These are phyloP conservation scores for Phialophora chinensis DNA, from an alignment of 2,329 filamentous ascomycete species.

Conservation along the genomic window DNA sequence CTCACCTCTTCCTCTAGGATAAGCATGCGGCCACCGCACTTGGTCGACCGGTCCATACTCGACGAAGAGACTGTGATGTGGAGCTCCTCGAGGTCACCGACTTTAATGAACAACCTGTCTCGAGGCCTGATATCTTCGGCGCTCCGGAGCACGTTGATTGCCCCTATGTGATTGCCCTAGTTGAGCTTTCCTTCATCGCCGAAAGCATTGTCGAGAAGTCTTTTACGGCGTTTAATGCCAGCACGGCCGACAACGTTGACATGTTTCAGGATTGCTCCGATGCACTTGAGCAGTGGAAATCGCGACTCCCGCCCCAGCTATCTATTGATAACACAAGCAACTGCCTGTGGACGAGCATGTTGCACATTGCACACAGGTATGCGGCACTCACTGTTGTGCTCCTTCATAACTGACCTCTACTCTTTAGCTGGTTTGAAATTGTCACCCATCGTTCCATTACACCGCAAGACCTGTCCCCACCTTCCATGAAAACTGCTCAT, in stretches of 20 bases:
- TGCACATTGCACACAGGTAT: constrained; percentile 33
- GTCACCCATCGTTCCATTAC: constrained; percentile 33
- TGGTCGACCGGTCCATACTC: constrained; percentile 41
- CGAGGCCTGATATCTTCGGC: constrained; percentile 27
- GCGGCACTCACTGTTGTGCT: background rate
- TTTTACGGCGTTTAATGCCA: constrained; percentile 33
- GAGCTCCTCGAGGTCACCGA: constrained; percentile 37
- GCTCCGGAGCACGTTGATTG: constrained; percentile 25
- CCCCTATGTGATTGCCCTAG: constrained; percentile 33
- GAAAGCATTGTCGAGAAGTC: constrained; percentile 31
- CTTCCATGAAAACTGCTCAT: constrained; percentile 31
- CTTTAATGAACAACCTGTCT: constrained; percentile 35
- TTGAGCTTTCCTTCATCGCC: constrained; percentile 31
- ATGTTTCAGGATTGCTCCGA: constrained; percentile 34
- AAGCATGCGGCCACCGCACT: constrained; percentile 34
- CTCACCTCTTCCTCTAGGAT: constrained; percentile 1
- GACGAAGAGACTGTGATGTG: constrained; percentile 41
- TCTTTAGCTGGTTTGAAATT: constrained; percentile 31
- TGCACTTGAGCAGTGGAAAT: constrained; percentile 30
- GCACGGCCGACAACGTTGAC: constrained; percentile 24
- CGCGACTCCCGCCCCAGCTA: constrained; percentile 25
- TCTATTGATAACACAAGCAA: constrained; percentile 22
- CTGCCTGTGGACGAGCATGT: constrained; percentile 34
- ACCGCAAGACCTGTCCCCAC: constrained; percentile 31
- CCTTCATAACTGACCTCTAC: constrained; percentile 7